Evolutionary conservation across 495 filamentous ascomycete genomes (phyloP).

Genomic region (Trichoderma virens): DNA sequence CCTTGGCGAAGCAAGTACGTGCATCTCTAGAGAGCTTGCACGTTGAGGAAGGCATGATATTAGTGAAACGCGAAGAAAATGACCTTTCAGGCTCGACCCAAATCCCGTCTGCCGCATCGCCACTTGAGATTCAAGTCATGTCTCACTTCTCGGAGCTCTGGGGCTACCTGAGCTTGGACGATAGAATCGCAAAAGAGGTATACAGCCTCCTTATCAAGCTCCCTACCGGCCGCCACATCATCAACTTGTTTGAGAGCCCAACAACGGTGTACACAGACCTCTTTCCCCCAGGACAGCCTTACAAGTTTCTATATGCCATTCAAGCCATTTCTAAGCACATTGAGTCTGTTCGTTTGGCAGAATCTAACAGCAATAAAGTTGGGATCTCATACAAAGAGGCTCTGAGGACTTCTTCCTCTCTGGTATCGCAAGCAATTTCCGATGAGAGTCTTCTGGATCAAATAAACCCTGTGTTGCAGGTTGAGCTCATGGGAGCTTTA

Average conservation of each 20-base stretch:
- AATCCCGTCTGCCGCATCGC: conserved; percentile 35
- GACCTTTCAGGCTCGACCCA: conserved; percentile 21
- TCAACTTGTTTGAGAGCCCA: conserved; percentile 50
- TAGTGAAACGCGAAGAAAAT: conserved; percentile 43
- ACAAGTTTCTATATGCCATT: conserved; percentile 66
- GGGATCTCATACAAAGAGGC: conserved; percentile 19
- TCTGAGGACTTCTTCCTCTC: conserved; percentile 7
- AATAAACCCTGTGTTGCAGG: conserved; percentile 8
- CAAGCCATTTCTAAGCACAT: conserved; percentile 51
- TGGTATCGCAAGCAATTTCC: background rate
- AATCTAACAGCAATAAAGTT: background rate
- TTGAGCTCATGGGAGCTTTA: conserved; percentile 34
- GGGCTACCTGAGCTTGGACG: conserved; percentile 68
- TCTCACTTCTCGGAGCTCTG: conserved; percentile 83
- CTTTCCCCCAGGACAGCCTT: conserved; percentile 64
- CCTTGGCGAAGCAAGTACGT: conserved; percentile 39
- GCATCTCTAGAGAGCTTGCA: conserved; percentile 50
- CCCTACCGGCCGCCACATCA: conserved; percentile 56
- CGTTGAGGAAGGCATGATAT: conserved; percentile 53
- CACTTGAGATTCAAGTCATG: conserved; percentile 67
- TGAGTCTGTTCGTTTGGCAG: conserved; percentile 18
- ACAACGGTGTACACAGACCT: conserved; percentile 45
- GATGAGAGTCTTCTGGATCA: conserved; percentile 1
- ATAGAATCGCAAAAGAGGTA: conserved; percentile 65
- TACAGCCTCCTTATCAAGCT: conserved; percentile 68